phyloP scores from a whole-genome alignment of 225 moss, liverwort and hornwort species.

The Asterella californica region DNA sequence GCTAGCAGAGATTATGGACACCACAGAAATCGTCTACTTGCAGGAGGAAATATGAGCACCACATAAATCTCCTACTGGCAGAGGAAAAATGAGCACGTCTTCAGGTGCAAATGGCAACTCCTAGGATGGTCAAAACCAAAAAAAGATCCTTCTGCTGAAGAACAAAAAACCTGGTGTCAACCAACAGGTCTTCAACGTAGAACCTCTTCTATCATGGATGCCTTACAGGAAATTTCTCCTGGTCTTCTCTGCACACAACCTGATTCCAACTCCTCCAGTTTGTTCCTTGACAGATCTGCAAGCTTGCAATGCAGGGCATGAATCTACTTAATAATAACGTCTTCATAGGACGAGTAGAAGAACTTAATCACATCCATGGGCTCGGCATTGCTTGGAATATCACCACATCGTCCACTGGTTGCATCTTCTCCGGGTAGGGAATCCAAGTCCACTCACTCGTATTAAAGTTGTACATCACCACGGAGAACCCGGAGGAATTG shows the following conservation, averaged over 20 bases:
- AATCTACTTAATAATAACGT: neutral
- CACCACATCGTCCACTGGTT: conserved; percentile 11
- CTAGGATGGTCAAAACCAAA: neutral
- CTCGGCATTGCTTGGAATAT: conserved; percentile 36
- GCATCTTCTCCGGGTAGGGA: conserved; percentile 19
- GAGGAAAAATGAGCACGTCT: neutral
- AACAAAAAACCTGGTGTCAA: neutral
- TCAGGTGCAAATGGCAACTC: neutral
- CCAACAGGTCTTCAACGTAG: neutral
- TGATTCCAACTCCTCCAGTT: neutral
- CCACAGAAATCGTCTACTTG: neutral
- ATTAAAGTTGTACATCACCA: conserved; percentile 29
- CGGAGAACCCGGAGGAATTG: conserved; percentile 30
- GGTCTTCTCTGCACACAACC: neutral
- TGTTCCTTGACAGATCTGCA: neutral
- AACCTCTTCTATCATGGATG: neutral
- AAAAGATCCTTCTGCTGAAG: neutral
- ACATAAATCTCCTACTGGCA: neutral
- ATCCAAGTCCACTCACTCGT: conserved; percentile 34
- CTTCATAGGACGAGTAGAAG: neutral
- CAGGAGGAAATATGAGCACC: neutral
- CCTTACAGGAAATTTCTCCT: neutral
- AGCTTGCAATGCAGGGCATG: neutral
- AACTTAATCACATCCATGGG: conserved; percentile 18
- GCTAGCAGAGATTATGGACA: neutral